Evolutionary conservation across 768 basidiomycete genomes (phyloP).

Genomic region (Crassisporium funariophilum): DNA sequence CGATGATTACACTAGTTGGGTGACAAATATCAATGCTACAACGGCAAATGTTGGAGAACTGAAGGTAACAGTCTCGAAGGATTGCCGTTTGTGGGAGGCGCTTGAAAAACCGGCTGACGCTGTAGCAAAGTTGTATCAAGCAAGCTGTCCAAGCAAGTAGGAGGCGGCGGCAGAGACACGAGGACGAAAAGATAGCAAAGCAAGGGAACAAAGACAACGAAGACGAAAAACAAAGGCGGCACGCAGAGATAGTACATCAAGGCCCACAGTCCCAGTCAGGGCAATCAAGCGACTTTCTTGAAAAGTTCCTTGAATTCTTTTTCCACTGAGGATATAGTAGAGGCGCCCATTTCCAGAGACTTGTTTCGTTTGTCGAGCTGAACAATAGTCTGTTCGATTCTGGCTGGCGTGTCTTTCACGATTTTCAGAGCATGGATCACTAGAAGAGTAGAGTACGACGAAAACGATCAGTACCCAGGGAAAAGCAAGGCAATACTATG

Average conservation of each 20-base stretch:
- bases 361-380: constrained; percentile 57
- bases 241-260: too few relatives aligned
- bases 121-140: too few relatives aligned
- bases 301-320: constrained; percentile 17
- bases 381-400: constrained; percentile 53
- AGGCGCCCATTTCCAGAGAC: constrained; percentile 37
- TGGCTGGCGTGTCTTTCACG: constrained; percentile 48
- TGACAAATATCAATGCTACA: too few relatives aligned
- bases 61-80: too few relatives aligned
- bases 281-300: not conserved
- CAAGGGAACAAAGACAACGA: not conserved
- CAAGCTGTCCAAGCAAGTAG: not conserved
- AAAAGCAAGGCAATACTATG: constrained; percentile 3
- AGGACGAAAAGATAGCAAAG: not conserved
- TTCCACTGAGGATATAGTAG: constrained; percentile 5
- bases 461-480: constrained; percentile 8
- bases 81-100: too few relatives aligned
- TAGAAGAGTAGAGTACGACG: constrained; percentile 21
- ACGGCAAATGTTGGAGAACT: too few relatives aligned
- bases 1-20: too few relatives aligned
- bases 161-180: not conserved
- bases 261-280: too few relatives aligned
- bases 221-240: too few relatives aligned
- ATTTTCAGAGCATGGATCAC: constrained; percentile 45
- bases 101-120: too few relatives aligned